Conservation (phyloP, 129 eudicot species). For the Centaurea solstitialis region DNA sequence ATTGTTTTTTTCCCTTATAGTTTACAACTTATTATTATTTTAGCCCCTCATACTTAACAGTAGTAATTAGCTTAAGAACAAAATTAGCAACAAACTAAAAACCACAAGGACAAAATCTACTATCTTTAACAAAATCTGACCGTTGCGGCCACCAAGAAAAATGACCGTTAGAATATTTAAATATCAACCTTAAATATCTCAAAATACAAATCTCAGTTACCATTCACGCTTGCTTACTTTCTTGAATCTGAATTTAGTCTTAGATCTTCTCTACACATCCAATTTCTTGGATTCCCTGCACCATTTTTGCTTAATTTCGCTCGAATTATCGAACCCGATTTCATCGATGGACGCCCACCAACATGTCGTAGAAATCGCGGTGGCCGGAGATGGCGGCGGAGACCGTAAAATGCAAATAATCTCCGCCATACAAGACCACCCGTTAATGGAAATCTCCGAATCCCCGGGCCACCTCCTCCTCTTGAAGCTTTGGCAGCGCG, state of each 20-base stretch:
- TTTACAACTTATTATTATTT: too few relatives aligned
- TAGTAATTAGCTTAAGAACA: too few relatives aligned
- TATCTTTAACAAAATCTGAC: constrained; percentile 24
- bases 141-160: constrained; percentile 42
- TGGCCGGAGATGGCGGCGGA: constrained; percentile 36
- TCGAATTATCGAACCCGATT: not conserved
- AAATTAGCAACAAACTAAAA: too few relatives aligned
- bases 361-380: constrained; percentile 56
- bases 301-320: not conserved
- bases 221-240: not conserved
- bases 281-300: constrained; percentile 1
- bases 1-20: too few relatives aligned
- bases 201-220: constrained; percentile 13
- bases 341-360: constrained; percentile 52
- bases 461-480: constrained; percentile 89
- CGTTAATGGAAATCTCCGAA: constrained; percentile 75
- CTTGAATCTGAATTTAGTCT: constrained; percentile 1
- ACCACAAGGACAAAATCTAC: too few relatives aligned
- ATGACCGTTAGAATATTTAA: constrained; percentile 48
- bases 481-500: constrained; percentile 80
- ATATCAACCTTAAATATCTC: constrained; percentile 27
- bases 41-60: too few relatives aligned
- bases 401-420: constrained; percentile 37
- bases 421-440: constrained; percentile 64
- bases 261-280: not conserved